Evolutionary conservation across 75 land plant species (phyloP).

Genomic region (Pseudotsuga menziesii): DNA sequence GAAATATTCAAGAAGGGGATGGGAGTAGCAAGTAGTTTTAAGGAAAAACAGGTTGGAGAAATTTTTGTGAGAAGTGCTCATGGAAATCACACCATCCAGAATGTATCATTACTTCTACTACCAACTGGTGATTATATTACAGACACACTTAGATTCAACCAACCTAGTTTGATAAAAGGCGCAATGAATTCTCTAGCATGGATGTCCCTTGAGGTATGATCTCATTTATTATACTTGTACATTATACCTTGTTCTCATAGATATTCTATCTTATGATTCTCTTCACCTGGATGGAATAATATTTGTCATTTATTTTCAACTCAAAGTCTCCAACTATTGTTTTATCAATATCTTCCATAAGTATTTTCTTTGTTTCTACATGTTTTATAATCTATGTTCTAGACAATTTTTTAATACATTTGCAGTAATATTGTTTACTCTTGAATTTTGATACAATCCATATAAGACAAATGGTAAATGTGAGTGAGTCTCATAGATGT

Average conservation of each 20-base stretch:
- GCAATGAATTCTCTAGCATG: slow-evolving; percentile 59
- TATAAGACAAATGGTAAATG: slow-evolving; percentile 48
- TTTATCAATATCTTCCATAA: not conserved
- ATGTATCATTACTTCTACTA: slow-evolving; percentile 86
- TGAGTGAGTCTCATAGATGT: slow-evolving; percentile 51
- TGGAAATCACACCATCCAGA: slow-evolving; percentile 92
- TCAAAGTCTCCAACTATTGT: not conserved
- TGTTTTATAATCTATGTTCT: not conserved
- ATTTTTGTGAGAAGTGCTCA: slow-evolving; percentile 82
- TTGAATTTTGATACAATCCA: slow-evolving; percentile 13
- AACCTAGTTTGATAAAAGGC: slow-evolving; percentile 79
- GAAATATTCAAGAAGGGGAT: slow-evolving; percentile 10
- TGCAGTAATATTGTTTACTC: not conserved
- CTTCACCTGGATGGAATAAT: not conserved
- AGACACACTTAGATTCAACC: slow-evolving; percentile 97
- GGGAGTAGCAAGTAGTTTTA: slow-evolving; percentile 64
- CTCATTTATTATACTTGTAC: not conserved
- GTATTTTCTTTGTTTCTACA: not conserved
- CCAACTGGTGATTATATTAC: slow-evolving; percentile 82
- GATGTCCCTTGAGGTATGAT: slow-evolving; percentile 76
- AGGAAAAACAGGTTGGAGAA: slow-evolving; percentile 71
- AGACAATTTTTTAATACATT: not conserved
- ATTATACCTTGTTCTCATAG: not conserved
- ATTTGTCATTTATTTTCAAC: not conserved
- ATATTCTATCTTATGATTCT: not conserved